Conservation (phyloP, 768 basidiomycete species). For the Zangia roseola region DNA sequence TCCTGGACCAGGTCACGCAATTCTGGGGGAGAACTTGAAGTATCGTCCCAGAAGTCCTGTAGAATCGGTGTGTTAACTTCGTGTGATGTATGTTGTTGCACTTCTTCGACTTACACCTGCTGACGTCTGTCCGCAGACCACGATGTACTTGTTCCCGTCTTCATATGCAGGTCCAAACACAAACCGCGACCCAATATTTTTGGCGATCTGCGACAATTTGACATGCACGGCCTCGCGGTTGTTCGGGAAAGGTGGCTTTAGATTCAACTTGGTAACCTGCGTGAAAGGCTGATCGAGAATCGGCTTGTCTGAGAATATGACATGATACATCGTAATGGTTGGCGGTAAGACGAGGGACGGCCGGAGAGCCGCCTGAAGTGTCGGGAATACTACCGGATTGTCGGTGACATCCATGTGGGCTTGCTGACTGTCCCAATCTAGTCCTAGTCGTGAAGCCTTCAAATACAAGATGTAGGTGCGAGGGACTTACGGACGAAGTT, state of each 20-base stretch:
- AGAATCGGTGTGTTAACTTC: too few species aligned
- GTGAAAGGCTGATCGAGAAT: too few species aligned
- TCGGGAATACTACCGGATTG: background rate
- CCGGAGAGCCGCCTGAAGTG: slow-evolving; percentile 2
- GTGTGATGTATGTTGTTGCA: background rate
- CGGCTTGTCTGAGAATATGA: slow-evolving; percentile 16
- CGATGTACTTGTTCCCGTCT: slow-evolving; percentile 20
- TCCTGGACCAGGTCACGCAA: background rate
- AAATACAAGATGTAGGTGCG: background rate
- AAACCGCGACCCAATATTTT: slow-evolving; percentile 9
- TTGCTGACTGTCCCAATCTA: slow-evolving; percentile 30
- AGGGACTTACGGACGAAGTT: too few species aligned
- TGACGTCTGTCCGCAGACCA: slow-evolving; percentile 21
- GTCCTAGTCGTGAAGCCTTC: background rate
- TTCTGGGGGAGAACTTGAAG: slow-evolving; percentile 17
- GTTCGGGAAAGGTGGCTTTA: slow-evolving; percentile 18
- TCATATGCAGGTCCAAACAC: slow-evolving; percentile 22
- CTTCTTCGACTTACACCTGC: slow-evolving; percentile 19
- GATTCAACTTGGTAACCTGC: slow-evolving; percentile 11
- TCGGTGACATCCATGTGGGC: slow-evolving; percentile 7
- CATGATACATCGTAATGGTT: slow-evolving; percentile 17
- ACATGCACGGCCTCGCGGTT: slow-evolving; percentile 16
- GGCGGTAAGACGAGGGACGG: background rate
- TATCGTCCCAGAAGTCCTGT: slow-evolving; percentile 16
- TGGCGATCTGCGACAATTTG: slow-evolving; percentile 9